Base-by-base conservation (phyloP, 306 rosid genomes). In the Albizia julibrissin region DNA sequence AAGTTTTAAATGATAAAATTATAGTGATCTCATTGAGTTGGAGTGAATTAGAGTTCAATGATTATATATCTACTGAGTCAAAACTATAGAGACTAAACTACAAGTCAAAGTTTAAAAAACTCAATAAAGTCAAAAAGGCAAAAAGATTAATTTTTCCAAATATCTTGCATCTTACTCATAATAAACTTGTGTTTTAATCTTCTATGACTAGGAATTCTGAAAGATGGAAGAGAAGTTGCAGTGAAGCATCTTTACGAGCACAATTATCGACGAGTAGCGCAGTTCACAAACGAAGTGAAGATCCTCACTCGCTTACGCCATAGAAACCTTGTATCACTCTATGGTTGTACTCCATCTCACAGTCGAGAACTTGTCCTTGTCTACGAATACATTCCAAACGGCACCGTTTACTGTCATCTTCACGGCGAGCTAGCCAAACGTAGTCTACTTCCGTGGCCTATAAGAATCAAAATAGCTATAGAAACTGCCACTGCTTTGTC, bases 331-430 rank as follows among this genome's bases (percentile, higher is more conserved):
- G 93, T 92, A 29, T 66, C 89, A 79, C 93, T 91, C 27, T 92
- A 87, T 75, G 94, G 97, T 58, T 88, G 87, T 85, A 91, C 97
- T 66, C 89, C 93, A 24, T 76, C 26, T 18, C 90, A 39, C 49
- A 81, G 93, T 80, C 87, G 82, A 15, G 91, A 88, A 33, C 94
- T 92, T n/a, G 85, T 92, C 42, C 90, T 92, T 3, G 97, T 92
- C 18, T 90, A 92, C 29, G 94, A 92, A 74, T 92, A 80, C 79
- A 83, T 92, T 33, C 84, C 91, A 62, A 91, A 90, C 42, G 90
- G 92, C 43, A 89, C 92, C 0, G 87, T 92, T 69, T 89, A 92
- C 24, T 89, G 87, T 74, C 97, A 92, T 84, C 89, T 90, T 69
- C 93, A 92, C 33, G 89, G 91, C 2, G 83, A 89, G 43, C 52